Base-by-base conservation (phyloP, 495 filamentous ascomycete genomes). In the Neurospora intermedia region DNA sequence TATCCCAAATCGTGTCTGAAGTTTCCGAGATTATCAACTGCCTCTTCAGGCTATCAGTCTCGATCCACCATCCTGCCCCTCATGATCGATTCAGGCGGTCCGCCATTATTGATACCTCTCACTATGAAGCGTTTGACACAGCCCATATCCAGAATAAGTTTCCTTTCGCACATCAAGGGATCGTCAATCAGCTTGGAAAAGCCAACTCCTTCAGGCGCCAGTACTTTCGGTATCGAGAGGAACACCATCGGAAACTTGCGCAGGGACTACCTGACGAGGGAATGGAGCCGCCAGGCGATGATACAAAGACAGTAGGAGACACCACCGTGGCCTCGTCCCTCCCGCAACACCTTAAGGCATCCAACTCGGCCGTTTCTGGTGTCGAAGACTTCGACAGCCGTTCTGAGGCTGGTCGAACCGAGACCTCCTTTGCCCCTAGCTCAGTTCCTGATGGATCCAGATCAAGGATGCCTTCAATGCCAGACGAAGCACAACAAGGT, bases 211-310 rank as follows among this genome's bases (percentile, higher is more conserved):
- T 78, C 31, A 74, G 84, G 41, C 82, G 83, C 6, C 79, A 83
- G 27, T 85, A 80, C 72, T 77, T 86, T 9, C 79, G 72, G 54
- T 87, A 87, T 66, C 76, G 83, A 6, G 77, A 84, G 73, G 72
- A 75, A 31, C 85, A 85, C 73, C 80, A 80, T 69, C 48, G 66
- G 8, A 85, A 83, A 74, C 74, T 85, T 0, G 71, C 77, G 3
- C 74, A 75, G 35, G 79, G 77, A n/a, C 76, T 78, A 2, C 20
- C 20, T 0, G 41, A 23, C 3, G 54, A 75, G 31, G 43, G 70
- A 8, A 20, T 39, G 6, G 41, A n/a, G 38, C 20, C 2, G 48
- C 4, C 48, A 27, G 15, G 10, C 11, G 11, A 59, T 59, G 48
- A 59, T 20, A 35, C 43, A 69, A 41, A 71, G 9, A 59, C 72